Evolutionary conservation across 495 filamentous ascomycete species (phyloP).

Genomic region (Annulohypoxylon stygium): DNA sequence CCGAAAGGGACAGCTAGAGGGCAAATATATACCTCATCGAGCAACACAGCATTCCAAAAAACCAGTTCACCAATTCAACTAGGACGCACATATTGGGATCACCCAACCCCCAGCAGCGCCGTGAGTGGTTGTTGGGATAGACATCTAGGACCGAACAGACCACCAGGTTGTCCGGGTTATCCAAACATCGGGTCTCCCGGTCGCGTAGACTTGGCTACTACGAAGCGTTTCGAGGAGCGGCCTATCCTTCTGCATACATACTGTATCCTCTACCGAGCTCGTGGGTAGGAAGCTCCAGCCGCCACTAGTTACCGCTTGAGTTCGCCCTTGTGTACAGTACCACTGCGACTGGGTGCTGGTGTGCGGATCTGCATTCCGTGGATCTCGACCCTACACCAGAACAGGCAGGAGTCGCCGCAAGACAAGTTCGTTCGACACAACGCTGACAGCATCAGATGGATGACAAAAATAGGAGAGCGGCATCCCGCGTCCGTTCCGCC

Average conservation of each 20-base stretch:
- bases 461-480: constrained; percentile 1
- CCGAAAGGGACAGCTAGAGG: not conserved
- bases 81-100: constrained; percentile 37
- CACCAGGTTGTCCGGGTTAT: constrained; percentile 29
- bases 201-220: constrained; percentile 38
- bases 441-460: constrained; percentile 19
- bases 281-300: constrained; percentile 8
- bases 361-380: constrained; percentile 13
- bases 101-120: constrained; percentile 27
- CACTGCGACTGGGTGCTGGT: constrained; percentile 23
- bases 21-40: constrained; percentile 32
- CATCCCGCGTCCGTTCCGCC: constrained; percentile 12
- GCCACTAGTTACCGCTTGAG: constrained; percentile 24
- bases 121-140: constrained; percentile 21
- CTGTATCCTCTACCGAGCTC: not conserved
- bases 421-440: not conserved
- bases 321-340: not conserved
- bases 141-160: constrained; percentile 26
- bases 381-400: constrained; percentile 23
- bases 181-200: constrained; percentile 23
- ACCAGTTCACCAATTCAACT: constrained; percentile 3
- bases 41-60: constrained; percentile 8
- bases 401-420: not conserved
- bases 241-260: not conserved
- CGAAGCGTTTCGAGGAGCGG: constrained; percentile 39